phyloP scores from a whole-genome alignment of 2,329 filamentous ascomycete genomes.

The Paraphoma chrysanthemicola region DNA sequence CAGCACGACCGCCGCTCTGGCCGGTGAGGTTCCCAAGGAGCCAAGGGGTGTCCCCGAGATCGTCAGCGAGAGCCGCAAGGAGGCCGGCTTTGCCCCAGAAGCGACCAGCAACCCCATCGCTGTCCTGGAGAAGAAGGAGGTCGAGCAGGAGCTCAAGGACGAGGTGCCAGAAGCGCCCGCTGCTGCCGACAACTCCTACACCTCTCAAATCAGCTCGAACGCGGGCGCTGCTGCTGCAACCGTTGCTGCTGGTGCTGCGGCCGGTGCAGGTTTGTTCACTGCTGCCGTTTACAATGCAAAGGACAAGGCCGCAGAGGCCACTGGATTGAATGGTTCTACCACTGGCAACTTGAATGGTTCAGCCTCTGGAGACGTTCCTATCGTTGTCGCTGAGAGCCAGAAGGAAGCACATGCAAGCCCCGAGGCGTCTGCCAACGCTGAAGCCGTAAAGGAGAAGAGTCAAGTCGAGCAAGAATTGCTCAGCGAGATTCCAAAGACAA shows the following conservation, averaged over 20 bases:
- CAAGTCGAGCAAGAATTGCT: conserved; percentile 72
- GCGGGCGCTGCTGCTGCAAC: conserved; percentile 24
- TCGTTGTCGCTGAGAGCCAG: conserved; percentile 74
- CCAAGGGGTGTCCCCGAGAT: conserved; percentile 61
- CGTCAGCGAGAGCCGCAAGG: conserved; percentile 75
- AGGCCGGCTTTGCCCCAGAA: conserved; percentile 70
- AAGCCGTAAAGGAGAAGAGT: conserved; percentile 73
- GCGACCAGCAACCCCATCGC: conserved; percentile 70
- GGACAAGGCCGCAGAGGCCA: conserved; percentile 44
- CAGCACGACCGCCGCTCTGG: conserved; percentile 56
- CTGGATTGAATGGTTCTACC: conserved; percentile 50
- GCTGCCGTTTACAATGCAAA: conserved; percentile 40
- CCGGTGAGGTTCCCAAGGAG: conserved; percentile 54
- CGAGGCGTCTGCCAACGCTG: conserved; percentile 69
- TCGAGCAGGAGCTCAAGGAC: conserved; percentile 74
- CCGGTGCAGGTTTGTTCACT: conserved; percentile 50
- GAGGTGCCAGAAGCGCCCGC: conserved; percentile 63
- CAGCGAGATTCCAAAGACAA: conserved; percentile 39
- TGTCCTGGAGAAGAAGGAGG: conserved; percentile 72
- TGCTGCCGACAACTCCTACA: conserved; percentile 45
- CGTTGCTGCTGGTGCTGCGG: conserved; percentile 48
- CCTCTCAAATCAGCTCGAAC: conserved; percentile 16
- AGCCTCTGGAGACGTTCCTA: conserved; percentile 54
- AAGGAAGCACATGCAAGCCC: conserved; percentile 66
- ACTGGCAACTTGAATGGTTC: conserved; percentile 43